Evolutionary conservation across 78 protist species (phyloP).

Genomic region (Dictyostelium citrinum): DNA sequence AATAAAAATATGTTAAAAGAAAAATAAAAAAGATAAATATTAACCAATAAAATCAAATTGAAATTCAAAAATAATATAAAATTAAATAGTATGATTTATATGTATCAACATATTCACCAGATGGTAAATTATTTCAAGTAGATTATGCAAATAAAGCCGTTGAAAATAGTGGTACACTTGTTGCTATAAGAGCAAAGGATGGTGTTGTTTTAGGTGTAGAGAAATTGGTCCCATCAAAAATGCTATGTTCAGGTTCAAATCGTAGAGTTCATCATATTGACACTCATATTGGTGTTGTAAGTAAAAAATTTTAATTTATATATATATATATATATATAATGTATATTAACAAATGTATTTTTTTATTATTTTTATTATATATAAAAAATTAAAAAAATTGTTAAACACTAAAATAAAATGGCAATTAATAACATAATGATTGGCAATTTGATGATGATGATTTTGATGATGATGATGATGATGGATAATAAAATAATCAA

Average conservation of each 20-base stretch:
- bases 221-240: conserved; percentile 92
- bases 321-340: background rate
- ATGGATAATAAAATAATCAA: too few relatives aligned
- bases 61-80: background rate
- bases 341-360: too few relatives aligned
- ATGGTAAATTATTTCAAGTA: conserved; percentile 99
- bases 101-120: conserved; percentile 97
- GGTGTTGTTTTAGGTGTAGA: conserved; percentile 99
- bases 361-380: too few relatives aligned
- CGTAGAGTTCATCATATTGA: conserved; percentile 90
- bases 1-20: background rate
- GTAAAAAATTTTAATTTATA: background rate
- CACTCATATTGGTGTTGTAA: conserved; percentile 89
- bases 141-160: conserved; percentile 99
- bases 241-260: conserved; percentile 88
- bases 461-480: too few relatives aligned
- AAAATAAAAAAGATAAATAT: background rate
- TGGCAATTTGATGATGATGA: too few relatives aligned
- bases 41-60: background rate
- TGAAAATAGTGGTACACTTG: conserved; percentile 96
- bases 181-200: conserved; percentile 95
- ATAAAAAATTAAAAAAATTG: too few relatives aligned
- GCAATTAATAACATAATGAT: too few relatives aligned
- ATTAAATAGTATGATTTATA: conserved; percentile 93
- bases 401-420: too few relatives aligned